phyloP scores from a whole-genome alignment of 352 stramenopile species.

The Globisporangium cystogenes region DNA sequence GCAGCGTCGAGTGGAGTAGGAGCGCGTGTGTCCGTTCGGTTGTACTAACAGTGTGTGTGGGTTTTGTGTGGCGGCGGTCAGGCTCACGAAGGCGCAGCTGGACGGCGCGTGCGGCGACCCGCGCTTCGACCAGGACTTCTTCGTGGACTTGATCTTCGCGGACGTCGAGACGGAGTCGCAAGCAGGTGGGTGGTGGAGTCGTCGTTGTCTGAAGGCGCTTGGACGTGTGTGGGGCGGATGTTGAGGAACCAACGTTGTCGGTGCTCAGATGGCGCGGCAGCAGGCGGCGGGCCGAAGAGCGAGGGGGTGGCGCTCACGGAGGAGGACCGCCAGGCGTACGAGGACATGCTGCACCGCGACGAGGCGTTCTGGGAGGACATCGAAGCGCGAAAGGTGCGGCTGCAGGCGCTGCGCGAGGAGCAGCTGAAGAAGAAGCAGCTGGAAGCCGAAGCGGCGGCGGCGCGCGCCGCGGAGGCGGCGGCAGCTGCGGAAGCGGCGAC shows the following conservation, averaged over 20 bases:
- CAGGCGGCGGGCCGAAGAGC: constrained; percentile 28
- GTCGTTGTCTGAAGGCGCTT: neutral
- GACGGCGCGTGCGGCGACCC: constrained; percentile 94
- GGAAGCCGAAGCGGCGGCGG: constrained; percentile 40
- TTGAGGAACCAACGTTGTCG: no score
- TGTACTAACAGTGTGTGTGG: neutral
- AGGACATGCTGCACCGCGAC: constrained; percentile 86
- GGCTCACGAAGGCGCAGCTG: constrained; percentile 94
- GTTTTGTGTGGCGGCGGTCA: constrained; percentile 10
- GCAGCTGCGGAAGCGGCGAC: constrained; percentile 30
- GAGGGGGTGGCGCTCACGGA: constrained; percentile 74
- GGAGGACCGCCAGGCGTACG: constrained; percentile 79
- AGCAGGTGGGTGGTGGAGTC: constrained; percentile 8
- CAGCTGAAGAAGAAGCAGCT: constrained; percentile 62
- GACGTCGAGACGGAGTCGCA: constrained; percentile 72
- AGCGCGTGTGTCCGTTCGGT: neutral
- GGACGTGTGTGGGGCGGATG: no score
- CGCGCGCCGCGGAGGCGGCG: constrained; percentile 25
- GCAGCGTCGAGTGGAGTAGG: no score
- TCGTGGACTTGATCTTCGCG: constrained; percentile 96
- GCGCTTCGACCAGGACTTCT: constrained; percentile 95
- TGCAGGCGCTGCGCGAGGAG: constrained; percentile 70
- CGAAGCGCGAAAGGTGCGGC: constrained; percentile 63
- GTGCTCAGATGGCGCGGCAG: constrained; percentile 9
- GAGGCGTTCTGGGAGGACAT: constrained; percentile 86